Percentiles rank a stretch among this genome's conserved stretches.
Conservation (phyloP, 1,139 yeast species). For the Candida gigantensis region DNA sequence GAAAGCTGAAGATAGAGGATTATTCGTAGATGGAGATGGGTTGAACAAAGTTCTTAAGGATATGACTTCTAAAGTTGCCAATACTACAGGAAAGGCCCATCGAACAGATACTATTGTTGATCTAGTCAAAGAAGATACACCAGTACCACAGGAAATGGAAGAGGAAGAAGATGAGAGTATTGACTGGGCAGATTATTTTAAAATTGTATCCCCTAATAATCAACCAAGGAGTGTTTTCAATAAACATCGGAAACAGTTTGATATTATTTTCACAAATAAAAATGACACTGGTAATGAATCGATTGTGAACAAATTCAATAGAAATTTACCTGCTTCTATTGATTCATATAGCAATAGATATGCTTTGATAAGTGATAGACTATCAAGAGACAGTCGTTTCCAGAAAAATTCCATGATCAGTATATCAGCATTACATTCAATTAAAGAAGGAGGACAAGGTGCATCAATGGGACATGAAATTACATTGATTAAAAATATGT, state of each 20-base stretch:
- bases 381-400: conserved; percentile 75
- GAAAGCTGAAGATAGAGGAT: conserved; percentile 86
- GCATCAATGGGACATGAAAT: conserved; percentile 48
- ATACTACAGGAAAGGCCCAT: conserved; percentile 20
- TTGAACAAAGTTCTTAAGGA: conserved; percentile 63
- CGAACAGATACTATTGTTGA: conserved; percentile 38
- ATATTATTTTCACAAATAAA: conserved; percentile 24
- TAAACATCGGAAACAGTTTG: conserved; percentile 64
- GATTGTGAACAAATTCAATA: conserved; percentile 17
- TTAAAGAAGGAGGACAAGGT: conserved; percentile 12
- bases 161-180: conserved; percentile 25
- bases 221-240: conserved; percentile 74
- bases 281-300: conserved; percentile 4
- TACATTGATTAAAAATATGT: conserved; percentile 75
- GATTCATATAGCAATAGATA: conserved; percentile 48
- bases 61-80: conserved; percentile 16
- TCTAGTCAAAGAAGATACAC: conserved; percentile 10
- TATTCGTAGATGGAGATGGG: conserved; percentile 78
- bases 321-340: conserved; percentile 23
- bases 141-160: neutral
- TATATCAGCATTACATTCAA: conserved; percentile 34
- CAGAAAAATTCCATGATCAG: conserved; percentile 51
- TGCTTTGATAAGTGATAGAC: conserved; percentile 63
- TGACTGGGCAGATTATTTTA: conserved; percentile 75
- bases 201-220: conserved; percentile 60